Base-by-base conservation (phyloP, 768 basidiomycete genomes). In the Tylopilus cervinicoccineus region DNA sequence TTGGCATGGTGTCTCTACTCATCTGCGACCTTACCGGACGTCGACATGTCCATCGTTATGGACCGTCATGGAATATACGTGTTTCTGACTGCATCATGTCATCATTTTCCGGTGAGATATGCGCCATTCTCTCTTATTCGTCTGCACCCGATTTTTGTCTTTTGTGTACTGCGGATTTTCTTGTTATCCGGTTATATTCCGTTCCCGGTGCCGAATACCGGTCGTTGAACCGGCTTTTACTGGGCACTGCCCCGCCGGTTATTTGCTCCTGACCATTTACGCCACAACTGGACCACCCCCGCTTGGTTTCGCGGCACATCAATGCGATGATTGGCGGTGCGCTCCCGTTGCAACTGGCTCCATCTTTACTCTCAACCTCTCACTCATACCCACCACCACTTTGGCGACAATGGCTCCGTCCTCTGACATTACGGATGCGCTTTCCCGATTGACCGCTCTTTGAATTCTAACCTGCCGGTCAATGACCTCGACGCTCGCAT, bases 171-270 rank as follows among this genome's bases (percentile, higher is more conserved):
- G 40, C 34, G 24, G 23, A 16, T 31, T 37, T 23, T 22, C 37
- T 31, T 7, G 4, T 22, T 32, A 20, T 46, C 24, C 55, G 62
- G 57, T 26, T 50, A 51, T 52, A 8, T 17, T 29, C 2, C 7
- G 2, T 28, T 38, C 41, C 61, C 48, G 53, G 40, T 45, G 20
- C 62, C 55, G 53, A 27, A 40, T 14, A 5, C 47, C 36, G 45
- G 39, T 24, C 12, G 3, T 36, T 39, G 32, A 42, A 38, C 17
- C 27, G n/a, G 34, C 28, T 14, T 12, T 33, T 45, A 38, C 45
- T 27, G n/a, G 48, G 27, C 53, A 53, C 48, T 48, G 45, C 46
- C 52, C 27, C 37, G 24, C 48, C 53, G 62, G 58, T 38, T 63
- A 46, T 54, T 17, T 36, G 39, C 32, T 13, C 39, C 26, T 14